These are phyloP conservation scores for Zasmidium angulare DNA, from an alignment of 2,329 filamentous ascomycete species.

Conservation along the genomic window DNA sequence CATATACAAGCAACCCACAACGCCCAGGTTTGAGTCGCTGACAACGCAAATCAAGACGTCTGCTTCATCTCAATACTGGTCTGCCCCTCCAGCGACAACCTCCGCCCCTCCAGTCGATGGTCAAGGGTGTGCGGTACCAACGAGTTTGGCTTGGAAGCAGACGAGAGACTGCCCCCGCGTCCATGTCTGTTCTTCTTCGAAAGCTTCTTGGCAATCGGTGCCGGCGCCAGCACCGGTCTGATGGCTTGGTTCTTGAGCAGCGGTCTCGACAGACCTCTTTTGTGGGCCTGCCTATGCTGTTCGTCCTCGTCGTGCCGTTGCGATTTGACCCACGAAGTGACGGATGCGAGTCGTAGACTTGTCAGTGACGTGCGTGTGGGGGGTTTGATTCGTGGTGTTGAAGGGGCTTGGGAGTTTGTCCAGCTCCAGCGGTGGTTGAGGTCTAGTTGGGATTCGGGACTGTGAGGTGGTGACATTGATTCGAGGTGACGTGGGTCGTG, in stretches of 20 bases:
- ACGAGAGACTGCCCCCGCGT: conserved; percentile 3
- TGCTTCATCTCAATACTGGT: conserved; percentile 5
- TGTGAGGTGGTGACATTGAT: background rate
- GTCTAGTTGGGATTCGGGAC: background rate
- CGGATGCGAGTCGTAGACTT: conserved; percentile 3
- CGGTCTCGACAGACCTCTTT: background rate
- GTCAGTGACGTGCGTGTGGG: conserved; percentile 5
- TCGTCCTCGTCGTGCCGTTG: conserved; percentile 2
- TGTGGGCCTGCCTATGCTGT: background rate
- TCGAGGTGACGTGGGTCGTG: background rate
- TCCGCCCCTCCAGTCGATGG: background rate
- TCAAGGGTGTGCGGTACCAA: background rate
- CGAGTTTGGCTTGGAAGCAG: background rate
- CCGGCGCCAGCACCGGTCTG: conserved; percentile 9
- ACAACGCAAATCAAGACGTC: background rate
- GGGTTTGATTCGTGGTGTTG: conserved; percentile 24
- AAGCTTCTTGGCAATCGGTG: background rate
- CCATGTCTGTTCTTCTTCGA: background rate
- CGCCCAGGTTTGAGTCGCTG: background rate
- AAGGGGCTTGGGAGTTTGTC: conserved; percentile 31
- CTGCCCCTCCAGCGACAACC: background rate
- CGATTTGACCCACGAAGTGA: conserved; percentile 12
- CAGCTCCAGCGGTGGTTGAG: conserved; percentile 27
- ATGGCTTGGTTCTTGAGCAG: conserved; percentile 19
- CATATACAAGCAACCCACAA: background rate